Percentiles rank a stretch among this genome's conserved stretches.
phyloP scores from a whole-genome alignment of 1,139 yeast genomes.

The Protomyces inouyei region DNA sequence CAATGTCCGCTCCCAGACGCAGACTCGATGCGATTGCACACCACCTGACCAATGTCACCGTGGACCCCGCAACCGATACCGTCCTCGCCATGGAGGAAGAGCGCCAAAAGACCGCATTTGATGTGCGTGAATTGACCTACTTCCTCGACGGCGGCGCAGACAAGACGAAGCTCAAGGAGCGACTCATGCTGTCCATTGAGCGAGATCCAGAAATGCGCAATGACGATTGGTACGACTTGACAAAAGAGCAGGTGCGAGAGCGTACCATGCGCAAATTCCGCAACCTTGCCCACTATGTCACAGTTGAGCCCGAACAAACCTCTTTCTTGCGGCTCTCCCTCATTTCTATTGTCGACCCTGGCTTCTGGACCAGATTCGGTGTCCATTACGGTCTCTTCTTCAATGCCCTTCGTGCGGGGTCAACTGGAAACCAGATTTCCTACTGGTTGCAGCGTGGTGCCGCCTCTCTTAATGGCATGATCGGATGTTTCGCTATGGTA shows the following conservation, averaged over 20 bases:
- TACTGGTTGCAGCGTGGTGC: conserved; percentile 81
- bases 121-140: conserved; percentile 48
- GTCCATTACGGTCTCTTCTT: conserved; percentile 69
- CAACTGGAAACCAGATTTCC: conserved; percentile 54
- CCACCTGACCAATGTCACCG: conserved; percentile 13
- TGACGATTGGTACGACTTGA: conserved; percentile 51
- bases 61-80: conserved; percentile 32
- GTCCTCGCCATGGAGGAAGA: conserved; percentile 46
- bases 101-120: conserved; percentile 47
- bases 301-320: conserved; percentile 43
- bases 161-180: conserved; percentile 46
- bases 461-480: conserved; percentile 55
- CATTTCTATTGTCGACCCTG: conserved; percentile 51
- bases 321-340: conserved; percentile 42
- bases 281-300: conserved; percentile 50
- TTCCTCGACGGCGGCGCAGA: conserved; percentile 55
- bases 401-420: conserved; percentile 66
- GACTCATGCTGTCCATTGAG: conserved; percentile 48
- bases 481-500: conserved; percentile 87
- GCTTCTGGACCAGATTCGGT: conserved; percentile 58
- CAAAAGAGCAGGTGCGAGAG: conserved; percentile 50
- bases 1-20: conserved; percentile 18
- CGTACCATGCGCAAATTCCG: conserved; percentile 51
- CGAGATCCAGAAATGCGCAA: conserved; percentile 54
- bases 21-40: conserved; percentile 26